These are phyloP conservation scores for Phytopythium sindhum DNA, from an alignment of 352 stramenopile genomes.

Conservation along the genomic window DNA sequence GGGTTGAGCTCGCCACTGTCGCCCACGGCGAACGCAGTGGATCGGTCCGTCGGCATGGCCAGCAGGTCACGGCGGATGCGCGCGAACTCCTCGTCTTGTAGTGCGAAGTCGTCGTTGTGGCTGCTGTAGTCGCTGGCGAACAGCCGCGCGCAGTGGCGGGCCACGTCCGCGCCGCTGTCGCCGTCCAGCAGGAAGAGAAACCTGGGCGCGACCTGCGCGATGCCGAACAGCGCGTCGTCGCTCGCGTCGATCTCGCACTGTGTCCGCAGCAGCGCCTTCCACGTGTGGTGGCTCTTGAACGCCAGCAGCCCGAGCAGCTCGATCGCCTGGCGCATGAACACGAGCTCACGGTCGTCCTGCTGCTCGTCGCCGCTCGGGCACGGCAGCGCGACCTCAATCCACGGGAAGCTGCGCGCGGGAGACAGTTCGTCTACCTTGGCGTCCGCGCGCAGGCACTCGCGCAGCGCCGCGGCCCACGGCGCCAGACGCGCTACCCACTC, in stretches of 20 bases:
- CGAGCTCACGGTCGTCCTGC: not conserved
- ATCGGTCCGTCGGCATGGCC: not conserved
- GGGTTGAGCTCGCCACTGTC: not conserved
- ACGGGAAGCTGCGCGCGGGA: slow-evolving; percentile 1
- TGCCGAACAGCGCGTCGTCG: not conserved
- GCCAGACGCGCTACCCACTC: not conserved
- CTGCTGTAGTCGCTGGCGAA: not conserved
- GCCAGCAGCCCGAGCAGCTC: slow-evolving; percentile 3
- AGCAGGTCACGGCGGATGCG: not conserved
- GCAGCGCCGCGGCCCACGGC: slow-evolving; percentile 3
- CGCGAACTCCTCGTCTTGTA: not conserved
- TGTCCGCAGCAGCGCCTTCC: not conserved
- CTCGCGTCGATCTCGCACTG: slow-evolving; percentile 1
- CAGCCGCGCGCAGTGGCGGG: not conserved
- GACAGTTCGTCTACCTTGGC: not conserved
- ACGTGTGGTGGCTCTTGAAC: not conserved
- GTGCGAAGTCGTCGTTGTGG: not conserved
- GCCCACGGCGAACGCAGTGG: not conserved
- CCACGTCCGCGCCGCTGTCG: not conserved
- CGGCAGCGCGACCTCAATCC: slow-evolving; percentile 2
- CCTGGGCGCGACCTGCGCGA: slow-evolving; percentile 1
- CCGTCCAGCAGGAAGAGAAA: slow-evolving; percentile 5
- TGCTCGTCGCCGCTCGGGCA: not conserved
- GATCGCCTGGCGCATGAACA: not conserved
- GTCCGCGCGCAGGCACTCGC: slow-evolving; percentile 4